These are phyloP conservation scores for Paxillus rubicundulus DNA, from an alignment of 768 basidiomycete genomes.

Conservation along the genomic window DNA sequence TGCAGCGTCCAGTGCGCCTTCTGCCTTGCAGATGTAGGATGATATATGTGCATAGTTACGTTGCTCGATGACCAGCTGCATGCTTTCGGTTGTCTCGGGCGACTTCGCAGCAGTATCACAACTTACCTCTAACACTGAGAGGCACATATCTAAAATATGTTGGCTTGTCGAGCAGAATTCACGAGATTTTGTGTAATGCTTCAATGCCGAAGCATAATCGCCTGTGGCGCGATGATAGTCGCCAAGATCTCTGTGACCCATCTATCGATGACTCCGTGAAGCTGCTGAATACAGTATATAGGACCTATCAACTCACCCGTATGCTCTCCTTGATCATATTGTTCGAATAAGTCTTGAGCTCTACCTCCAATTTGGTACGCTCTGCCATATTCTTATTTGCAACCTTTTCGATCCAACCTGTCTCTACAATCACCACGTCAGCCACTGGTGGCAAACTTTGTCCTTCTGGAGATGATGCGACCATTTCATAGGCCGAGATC, in stretches of 20 bases:
- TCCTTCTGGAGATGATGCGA: conserved; percentile 30
- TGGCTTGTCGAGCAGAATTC: conserved; percentile 90
- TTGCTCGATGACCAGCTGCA: conserved; percentile 80
- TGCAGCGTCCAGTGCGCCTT: conserved; percentile 75
- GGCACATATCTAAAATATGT: conserved; percentile 92
- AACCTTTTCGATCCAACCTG: conserved; percentile 71
- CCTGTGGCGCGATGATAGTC: conserved; percentile 73
- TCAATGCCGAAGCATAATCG: conserved; percentile 67
- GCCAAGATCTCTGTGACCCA: conserved; percentile 89
- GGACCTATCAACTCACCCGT: conserved; percentile 50
- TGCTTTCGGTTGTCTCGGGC: background rate
- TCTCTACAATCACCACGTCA: conserved; percentile 55
- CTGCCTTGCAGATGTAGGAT: conserved; percentile 96
- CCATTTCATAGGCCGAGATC: conserved; percentile 54
- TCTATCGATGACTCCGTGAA: conserved; percentile 43
- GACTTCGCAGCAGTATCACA: background rate
- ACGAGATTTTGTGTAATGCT: conserved; percentile 85
- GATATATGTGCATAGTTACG: conserved; percentile 82
- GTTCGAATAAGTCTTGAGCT: conserved; percentile 90
- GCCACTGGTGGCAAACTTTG: conserved; percentile 43
- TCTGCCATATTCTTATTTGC: conserved; percentile 69
- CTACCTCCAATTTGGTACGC: conserved; percentile 82
- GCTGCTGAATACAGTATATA: background rate
- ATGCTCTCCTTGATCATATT: conserved; percentile 99
- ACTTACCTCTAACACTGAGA: conserved; percentile 73